Base-by-base conservation (phyloP, 2,329 filamentous ascomycete genomes). In the Massarina eburnea region DNA sequence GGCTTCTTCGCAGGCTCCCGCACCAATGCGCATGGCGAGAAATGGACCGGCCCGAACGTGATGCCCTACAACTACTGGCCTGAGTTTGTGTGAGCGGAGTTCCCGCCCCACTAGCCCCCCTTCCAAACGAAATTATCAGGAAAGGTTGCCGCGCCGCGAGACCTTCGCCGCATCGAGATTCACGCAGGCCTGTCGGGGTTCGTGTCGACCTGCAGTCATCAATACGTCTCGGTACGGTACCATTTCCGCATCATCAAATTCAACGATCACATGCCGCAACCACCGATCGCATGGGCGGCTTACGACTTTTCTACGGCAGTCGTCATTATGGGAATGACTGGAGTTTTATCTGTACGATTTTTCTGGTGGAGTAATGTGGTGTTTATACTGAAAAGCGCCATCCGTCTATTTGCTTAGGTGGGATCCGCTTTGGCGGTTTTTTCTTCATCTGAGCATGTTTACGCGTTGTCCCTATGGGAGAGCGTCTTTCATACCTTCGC, bases 11-110 rank as follows among this genome's bases (percentile, higher is more conserved):
- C 70, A 1, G 72, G 76, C n/a, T 58, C 66, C 7, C 70, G 77
- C 33, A 71, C 68, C 29, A 81, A 81, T 52, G 68, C 72, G 1
- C 81, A 81, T 51, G 77, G 78, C 40, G 79, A 81, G 62, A 72
- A 71, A 43, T 81, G 78, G 79, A 62, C 67, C 0, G 78, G 79
- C 2, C 76, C 77, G 1, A 61, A 54, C 6, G 51, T 81, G 5
- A 64, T 67, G 53, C 67, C 70, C 3, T 81, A 80, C 58, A 77
- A 79, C 54, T 68, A 73, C 46, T 78, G 72, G 69, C 73, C 75
- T 48, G 78, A 79, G 55, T 78, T 72, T 52, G 71, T 75, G 32
- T 78, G 67, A 73, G 38, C 33, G 26, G 26, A 34, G 10, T 39
- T 22, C 29, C 14, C 6, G 39, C 15, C 27, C 15, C 39, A 18